Percentiles rank a stretch among this genome's conserved stretches.
These are phyloP conservation scores for Clarireedia monteithiana DNA, from an alignment of 2,329 filamentous ascomycete species.

Conservation along the genomic window DNA sequence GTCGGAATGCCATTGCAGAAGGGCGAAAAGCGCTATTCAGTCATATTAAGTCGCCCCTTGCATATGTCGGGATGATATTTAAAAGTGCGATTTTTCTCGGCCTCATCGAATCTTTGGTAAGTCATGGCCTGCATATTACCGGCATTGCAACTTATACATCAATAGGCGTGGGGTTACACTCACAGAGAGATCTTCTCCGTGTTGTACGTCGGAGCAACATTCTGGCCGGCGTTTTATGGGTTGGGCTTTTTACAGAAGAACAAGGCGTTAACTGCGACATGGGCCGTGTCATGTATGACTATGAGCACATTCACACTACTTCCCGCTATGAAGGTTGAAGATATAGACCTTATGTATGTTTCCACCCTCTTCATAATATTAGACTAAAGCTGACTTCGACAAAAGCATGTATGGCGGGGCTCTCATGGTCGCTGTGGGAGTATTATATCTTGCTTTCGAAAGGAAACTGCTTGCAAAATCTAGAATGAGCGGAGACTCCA, in stretches of 20 bases:
- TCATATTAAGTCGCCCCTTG: constrained; percentile 54
- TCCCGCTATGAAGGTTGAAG: constrained; percentile 78
- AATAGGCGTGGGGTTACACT: constrained; percentile 83
- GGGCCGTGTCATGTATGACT: constrained; percentile 66
- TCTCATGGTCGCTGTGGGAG: constrained; percentile 68
- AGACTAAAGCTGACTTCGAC: constrained; percentile 12
- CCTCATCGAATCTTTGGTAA: constrained; percentile 70
- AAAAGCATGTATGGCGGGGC: constrained; percentile 63
- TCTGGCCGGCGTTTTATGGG: constrained; percentile 76
- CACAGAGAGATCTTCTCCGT: constrained; percentile 78
- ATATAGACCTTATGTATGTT: constrained; percentile 63
- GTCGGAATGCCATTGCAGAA: constrained; percentile 58
- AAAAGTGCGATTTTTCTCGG: constrained; percentile 62
- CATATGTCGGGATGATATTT: constrained; percentile 50
- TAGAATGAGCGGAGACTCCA: constrained; percentile 20
- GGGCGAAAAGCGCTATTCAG: constrained; percentile 63
- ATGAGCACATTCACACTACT: constrained; percentile 92
- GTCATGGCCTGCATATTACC: constrained; percentile 20
- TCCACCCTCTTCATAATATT: not conserved
- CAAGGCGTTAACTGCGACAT: constrained; percentile 54
- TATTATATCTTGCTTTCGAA: constrained; percentile 75
- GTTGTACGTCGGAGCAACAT: constrained; percentile 65
- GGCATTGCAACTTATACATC: not conserved
- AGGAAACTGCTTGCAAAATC: constrained; percentile 35
- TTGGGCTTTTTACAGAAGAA: constrained; percentile 63